A percentile compares a stretch with the other conserved stretches of the same genome.
These are phyloP conservation scores for Leccinum incarnatum DNA, from an alignment of 768 basidiomycete genomes.

Conservation along the genomic window DNA sequence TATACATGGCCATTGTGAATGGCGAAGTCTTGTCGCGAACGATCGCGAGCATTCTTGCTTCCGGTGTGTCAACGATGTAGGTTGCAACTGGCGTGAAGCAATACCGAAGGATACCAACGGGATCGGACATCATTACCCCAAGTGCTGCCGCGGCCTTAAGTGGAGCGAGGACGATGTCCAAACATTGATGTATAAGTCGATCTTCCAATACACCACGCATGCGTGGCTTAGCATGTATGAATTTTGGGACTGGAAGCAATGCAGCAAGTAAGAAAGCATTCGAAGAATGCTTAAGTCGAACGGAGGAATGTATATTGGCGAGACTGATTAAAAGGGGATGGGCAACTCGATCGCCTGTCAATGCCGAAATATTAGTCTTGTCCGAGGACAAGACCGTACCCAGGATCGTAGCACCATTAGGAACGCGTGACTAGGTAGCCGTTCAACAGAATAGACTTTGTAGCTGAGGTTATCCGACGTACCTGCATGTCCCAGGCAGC, in stretches of 20 bases:
- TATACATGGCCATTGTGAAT: background rate
- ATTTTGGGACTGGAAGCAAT: background rate
- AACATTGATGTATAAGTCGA: background rate
- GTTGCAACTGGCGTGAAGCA: background rate
- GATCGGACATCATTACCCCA: background rate
- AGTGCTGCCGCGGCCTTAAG: background rate
- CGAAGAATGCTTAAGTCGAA: background rate
- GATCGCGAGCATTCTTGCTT: background rate
- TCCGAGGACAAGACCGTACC: background rate
- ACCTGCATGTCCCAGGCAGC: background rate
- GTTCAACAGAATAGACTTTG: too few species aligned
- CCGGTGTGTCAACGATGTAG: background rate
- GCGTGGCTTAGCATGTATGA: background rate
- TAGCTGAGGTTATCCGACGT: background rate
- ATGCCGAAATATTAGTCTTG: background rate
- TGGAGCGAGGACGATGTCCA: background rate
- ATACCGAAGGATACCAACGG: background rate
- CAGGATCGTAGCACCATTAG: background rate
- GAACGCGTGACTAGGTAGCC: background rate
- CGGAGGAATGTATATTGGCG: background rate
- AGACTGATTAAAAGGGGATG: background rate
- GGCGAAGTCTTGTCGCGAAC: background rate
- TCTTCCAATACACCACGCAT: background rate
- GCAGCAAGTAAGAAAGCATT: background rate
- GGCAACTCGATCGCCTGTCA: background rate